Conservation (phyloP, 1,284 basidiomycete genomes). For the Flammula alnicola region DNA sequence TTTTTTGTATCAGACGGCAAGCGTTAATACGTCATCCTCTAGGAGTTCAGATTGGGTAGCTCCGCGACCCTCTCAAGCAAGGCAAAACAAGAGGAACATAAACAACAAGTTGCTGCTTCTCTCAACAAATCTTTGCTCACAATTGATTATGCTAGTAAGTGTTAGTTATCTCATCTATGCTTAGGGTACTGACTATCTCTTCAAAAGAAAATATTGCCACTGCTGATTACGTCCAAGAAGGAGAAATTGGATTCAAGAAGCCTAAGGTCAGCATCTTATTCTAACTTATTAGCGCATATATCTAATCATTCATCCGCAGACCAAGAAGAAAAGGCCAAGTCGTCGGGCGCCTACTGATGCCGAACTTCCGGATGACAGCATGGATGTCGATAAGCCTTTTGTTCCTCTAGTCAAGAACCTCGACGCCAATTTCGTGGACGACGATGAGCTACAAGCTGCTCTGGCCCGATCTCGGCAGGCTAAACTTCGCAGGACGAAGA, state of each 20-base stretch:
- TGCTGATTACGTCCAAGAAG: slow-evolving; percentile 89
- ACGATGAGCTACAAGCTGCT: slow-evolving; percentile 96
- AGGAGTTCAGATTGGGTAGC: slow-evolving; percentile 84
- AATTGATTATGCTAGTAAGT: slow-evolving; percentile 90
- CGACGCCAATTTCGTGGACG: slow-evolving; percentile 93
- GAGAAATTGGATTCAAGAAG: slow-evolving; percentile 94
- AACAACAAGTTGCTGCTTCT: slow-evolving; percentile 60
- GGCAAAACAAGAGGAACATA: slow-evolving; percentile 45
- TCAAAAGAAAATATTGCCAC: slow-evolving; percentile 91
- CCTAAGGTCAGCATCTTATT: slow-evolving; percentile 63
- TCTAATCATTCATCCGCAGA: slow-evolving; percentile 50
- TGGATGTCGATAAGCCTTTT: slow-evolving; percentile 79
- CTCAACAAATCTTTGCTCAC: slow-evolving; percentile 84
- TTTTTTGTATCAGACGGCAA: background rate
- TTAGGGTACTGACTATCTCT: too few relatives aligned
- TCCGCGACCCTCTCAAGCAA: slow-evolving; percentile 45
- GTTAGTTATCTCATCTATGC: background rate
- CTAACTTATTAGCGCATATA: background rate
- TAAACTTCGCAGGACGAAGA: slow-evolving; percentile 80
- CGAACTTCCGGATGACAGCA: slow-evolving; percentile 55
- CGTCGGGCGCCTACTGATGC: slow-evolving; percentile 69
- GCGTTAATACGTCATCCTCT: slow-evolving; percentile 8
- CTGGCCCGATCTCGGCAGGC: slow-evolving; percentile 85
- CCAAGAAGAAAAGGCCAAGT: slow-evolving; percentile 87
- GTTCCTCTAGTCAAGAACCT: slow-evolving; percentile 68